Conservation (phyloP, 116 monocot species). For the Posidonia oceanica region DNA sequence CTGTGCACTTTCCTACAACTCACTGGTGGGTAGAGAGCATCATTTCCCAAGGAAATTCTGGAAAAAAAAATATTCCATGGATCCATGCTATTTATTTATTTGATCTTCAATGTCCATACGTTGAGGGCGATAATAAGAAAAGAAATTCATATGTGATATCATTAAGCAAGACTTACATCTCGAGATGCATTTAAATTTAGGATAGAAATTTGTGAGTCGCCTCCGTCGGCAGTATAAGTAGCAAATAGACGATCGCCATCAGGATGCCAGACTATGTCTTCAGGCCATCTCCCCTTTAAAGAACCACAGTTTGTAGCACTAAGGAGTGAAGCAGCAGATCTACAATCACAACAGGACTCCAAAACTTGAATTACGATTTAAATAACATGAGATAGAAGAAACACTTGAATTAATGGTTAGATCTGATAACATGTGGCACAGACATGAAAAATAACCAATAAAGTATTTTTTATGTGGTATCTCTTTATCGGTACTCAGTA, state of each 20-base stretch:
- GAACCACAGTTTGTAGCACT: conserved; percentile 55
- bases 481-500: too few relatives aligned
- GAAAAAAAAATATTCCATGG: too few relatives aligned
- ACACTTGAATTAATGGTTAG: too few relatives aligned
- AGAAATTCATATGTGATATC: background rate
- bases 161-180: conserved; percentile 19
- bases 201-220: conserved; percentile 69
- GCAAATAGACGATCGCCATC: conserved; percentile 62
- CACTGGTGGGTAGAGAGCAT: too few relatives aligned
- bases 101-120: too few relatives aligned
- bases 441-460: too few relatives aligned
- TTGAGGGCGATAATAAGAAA: background rate
- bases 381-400: background rate
- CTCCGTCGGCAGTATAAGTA: conserved; percentile 66
- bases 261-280: conserved; percentile 88
- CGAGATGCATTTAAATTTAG: conserved; percentile 42
- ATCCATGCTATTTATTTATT: too few relatives aligned
- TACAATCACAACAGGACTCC: conserved; percentile 12
- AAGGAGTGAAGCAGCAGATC: conserved; percentile 39
- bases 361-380: background rate
- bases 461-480: too few relatives aligned
- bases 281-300: conserved; percentile 78
- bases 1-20: too few relatives aligned
- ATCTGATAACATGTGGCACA: background rate
- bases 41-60: too few relatives aligned